A percentile compares a stretch with the other conserved stretches of the same genome.
Conservation (phyloP, 1,284 basidiomycete species). For the Tylopilus sp. region DNA sequence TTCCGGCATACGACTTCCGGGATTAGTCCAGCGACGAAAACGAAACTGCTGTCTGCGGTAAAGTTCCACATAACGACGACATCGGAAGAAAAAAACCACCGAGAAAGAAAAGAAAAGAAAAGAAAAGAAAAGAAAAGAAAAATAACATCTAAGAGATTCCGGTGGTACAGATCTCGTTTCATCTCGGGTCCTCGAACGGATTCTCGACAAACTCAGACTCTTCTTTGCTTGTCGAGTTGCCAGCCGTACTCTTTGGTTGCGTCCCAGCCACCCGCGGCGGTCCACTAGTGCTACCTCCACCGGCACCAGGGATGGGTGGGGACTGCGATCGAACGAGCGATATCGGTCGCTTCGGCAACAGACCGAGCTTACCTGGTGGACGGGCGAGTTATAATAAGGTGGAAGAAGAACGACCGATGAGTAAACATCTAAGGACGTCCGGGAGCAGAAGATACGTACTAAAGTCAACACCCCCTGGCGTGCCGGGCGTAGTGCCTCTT, state of each 20-base stretch:
- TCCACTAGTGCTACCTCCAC: background rate
- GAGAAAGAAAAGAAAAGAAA: background rate
- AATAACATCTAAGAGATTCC: background rate
- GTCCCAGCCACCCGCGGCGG: constrained; percentile 8
- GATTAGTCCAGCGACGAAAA: background rate
- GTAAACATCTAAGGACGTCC: no score
- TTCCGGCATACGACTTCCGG: background rate
- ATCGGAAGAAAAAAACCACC: background rate
- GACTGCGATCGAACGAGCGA: constrained; percentile 48
- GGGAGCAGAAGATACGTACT: constrained; percentile 19
- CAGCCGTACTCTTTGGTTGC: constrained; percentile 15
- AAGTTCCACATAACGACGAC: background rate
- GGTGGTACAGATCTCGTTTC: background rate
- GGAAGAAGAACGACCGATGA: background rate
- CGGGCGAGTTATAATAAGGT: no score
- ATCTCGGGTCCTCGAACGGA: constrained; percentile 22
- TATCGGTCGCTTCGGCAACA: constrained; percentile 69
- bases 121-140: background rate
- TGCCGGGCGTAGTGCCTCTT: constrained; percentile 4
- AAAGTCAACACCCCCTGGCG: constrained; percentile 25
- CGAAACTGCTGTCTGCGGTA: no score
- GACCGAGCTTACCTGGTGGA: constrained; percentile 58
- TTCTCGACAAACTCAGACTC: constrained; percentile 27
- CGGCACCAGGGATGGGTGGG: constrained; percentile 14
- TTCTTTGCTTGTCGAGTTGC: constrained; percentile 9